Conservation (phyloP, 129 eudicot species). For the Calendula officinalis region DNA sequence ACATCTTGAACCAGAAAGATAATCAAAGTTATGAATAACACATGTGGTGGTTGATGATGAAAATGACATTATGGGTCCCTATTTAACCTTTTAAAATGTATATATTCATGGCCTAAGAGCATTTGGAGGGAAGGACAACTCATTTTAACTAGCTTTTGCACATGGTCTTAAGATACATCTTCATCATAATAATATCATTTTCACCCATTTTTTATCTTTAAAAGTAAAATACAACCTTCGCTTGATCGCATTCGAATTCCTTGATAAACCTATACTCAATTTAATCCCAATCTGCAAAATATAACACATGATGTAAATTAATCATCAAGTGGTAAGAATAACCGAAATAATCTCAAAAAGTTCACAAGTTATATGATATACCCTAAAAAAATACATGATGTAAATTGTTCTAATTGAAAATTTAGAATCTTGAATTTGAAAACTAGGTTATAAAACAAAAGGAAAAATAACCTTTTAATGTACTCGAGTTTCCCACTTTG, state of each 20-base stretch:
- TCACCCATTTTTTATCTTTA: not conserved
- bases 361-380: too few species aligned
- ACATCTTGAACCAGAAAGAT: slow-evolving; percentile 35
- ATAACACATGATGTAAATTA: not conserved
- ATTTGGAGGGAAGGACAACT: slow-evolving; percentile 36
- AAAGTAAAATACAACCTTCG: not conserved
- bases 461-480: slow-evolving; percentile 18
- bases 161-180: slow-evolving; percentile 28
- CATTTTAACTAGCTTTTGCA: slow-evolving; percentile 39
- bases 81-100: not conserved
- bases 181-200: slow-evolving; percentile 6
- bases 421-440: not conserved
- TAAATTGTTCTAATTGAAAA: slow-evolving; percentile 8
- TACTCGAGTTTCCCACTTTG: slow-evolving; percentile 32
- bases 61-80: slow-evolving; percentile 30
- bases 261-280: not conserved
- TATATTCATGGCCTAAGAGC: slow-evolving; percentile 10
- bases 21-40: slow-evolving; percentile 26
- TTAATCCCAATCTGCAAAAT: not conserved
- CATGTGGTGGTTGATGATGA: slow-evolving; percentile 38
- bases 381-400: too few species aligned
- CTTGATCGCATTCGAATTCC: not conserved
- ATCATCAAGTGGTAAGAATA: too few species aligned
- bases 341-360: too few species aligned
- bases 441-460: not conserved